Conservation (phyloP, 2,329 filamentous ascomycete species). For the Colletotrichum tamarilloi region DNA sequence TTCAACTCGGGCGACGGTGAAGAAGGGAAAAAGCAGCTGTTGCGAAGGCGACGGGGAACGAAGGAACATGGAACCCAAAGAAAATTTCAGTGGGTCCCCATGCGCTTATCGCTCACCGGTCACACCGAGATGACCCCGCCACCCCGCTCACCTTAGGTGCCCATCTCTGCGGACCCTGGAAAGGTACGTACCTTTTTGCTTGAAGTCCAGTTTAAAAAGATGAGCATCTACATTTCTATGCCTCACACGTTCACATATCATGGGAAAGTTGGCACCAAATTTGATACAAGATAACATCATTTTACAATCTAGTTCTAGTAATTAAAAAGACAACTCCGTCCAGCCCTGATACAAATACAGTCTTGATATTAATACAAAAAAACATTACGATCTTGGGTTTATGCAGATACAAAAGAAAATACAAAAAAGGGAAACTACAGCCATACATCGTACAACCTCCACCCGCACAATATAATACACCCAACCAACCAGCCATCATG, state of each 20-base stretch:
- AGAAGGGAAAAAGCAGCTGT: background rate
- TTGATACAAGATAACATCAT: background rate
- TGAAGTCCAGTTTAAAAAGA: background rate
- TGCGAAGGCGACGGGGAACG: background rate
- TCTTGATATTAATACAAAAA: background rate
- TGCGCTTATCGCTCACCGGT: conserved; percentile 9
- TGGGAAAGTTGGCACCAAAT: background rate
- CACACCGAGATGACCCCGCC: conserved; percentile 37
- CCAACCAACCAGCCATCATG: background rate
- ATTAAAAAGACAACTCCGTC: background rate
- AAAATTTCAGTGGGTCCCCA: conserved; percentile 7
- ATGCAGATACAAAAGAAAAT: background rate
- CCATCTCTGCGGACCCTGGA: conserved; percentile 14
- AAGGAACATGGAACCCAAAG: background rate
- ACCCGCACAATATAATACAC: background rate
- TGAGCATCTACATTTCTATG: background rate
- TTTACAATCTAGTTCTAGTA: background rate
- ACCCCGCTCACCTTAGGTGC: conserved; percentile 10
- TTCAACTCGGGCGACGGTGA: background rate
- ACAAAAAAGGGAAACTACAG: background rate
- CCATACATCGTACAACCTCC: background rate
- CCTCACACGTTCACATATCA: background rate
- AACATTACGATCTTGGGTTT: background rate
- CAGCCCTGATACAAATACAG: background rate
- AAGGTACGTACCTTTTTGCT: background rate